These are phyloP conservation scores for Arabidopsis arenosa DNA, from an alignment of 345 rosid genomes.

Conservation along the genomic window DNA sequence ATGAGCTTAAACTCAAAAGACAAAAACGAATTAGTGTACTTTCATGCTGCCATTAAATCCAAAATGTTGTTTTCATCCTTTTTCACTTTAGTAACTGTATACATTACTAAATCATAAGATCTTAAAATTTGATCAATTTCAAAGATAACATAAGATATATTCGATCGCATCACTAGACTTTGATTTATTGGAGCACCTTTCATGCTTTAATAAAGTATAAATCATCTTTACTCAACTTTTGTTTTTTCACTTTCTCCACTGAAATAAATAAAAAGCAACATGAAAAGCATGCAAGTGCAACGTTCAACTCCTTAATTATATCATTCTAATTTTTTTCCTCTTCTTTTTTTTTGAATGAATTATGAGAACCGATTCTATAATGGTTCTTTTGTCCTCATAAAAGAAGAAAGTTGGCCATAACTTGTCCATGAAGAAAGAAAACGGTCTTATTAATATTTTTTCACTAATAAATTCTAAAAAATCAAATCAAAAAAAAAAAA, in stretches of 20 bases:
- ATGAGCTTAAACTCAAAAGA: neutral
- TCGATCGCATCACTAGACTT: conserved; percentile 40
- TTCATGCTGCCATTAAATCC: conserved; percentile 21
- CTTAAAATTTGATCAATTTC: neutral
- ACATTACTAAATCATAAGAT: neutral
- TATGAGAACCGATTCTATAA: conserved; percentile 40
- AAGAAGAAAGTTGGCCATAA: conserved; percentile 33
- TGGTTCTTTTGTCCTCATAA: conserved; percentile 27
- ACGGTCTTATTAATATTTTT: conserved; percentile 18
- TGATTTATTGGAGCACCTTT: conserved; percentile 41
- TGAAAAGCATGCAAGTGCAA: conserved; percentile 45
- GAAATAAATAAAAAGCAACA: conserved; percentile 42
- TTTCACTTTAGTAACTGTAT: neutral
- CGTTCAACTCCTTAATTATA: conserved; percentile 38
- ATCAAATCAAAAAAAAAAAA: conserved; percentile 10
- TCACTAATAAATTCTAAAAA: neutral
- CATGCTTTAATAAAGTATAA: conserved; percentile 43
- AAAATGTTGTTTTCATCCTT: neutral
- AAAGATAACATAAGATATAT: conserved; percentile 35
- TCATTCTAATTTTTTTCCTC: neutral
- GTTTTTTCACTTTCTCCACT: conserved; percentile 41
- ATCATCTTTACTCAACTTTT: conserved; percentile 38
- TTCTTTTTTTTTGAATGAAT: conserved; percentile 9
- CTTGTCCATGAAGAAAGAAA: conserved; percentile 46
- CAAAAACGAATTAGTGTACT: neutral